phyloP scores from a whole-genome alignment of 2,329 filamentous ascomycete species.

The Amauroascus verrucosus region DNA sequence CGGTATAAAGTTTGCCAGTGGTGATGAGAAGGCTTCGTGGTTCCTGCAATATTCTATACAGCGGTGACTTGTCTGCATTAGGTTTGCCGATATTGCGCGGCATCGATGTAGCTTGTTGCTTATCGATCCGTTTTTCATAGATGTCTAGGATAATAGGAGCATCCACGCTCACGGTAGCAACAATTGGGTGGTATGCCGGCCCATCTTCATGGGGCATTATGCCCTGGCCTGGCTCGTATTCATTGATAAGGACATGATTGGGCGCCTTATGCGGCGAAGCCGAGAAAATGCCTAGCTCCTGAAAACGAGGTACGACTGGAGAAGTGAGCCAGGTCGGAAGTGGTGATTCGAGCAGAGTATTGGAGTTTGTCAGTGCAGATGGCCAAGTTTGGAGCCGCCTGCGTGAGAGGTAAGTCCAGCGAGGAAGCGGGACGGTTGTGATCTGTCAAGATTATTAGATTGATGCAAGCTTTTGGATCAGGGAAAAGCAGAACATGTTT shows the following conservation, averaged over 20 bases:
- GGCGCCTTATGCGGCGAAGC: slow-evolving; percentile 63
- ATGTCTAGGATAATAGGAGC: slow-evolving; percentile 68
- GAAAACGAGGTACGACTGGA: slow-evolving; percentile 53
- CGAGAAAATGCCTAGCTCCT: slow-evolving; percentile 42
- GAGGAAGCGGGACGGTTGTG: slow-evolving; percentile 55
- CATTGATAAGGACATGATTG: slow-evolving; percentile 90
- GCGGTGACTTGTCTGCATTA: slow-evolving; percentile 22
- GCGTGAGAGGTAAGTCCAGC: slow-evolving; percentile 81
- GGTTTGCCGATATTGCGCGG: slow-evolving; percentile 19
- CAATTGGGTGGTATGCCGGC: slow-evolving; percentile 71
- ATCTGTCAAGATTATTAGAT: slow-evolving; percentile 32
- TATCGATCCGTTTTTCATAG: slow-evolving; percentile 48
- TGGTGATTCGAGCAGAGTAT: slow-evolving; percentile 61
- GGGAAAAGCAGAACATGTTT: not conserved
- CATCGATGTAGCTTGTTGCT: slow-evolving; percentile 39
- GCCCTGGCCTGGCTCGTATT: slow-evolving; percentile 78
- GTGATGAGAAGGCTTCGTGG: slow-evolving; percentile 60
- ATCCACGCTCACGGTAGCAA: slow-evolving; percentile 82
- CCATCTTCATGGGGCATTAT: slow-evolving; percentile 98
- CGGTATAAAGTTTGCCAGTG: slow-evolving; percentile 43
- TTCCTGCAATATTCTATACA: slow-evolving; percentile 66
- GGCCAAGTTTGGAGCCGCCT: slow-evolving; percentile 87
- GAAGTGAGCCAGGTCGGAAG: slow-evolving; percentile 65
- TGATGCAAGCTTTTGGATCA: not conserved
- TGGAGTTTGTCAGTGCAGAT: slow-evolving; percentile 62